These are phyloP conservation scores for Chenopodium suecicum DNA, from an alignment of 148 eudicot genomes.

Conservation along the genomic window DNA sequence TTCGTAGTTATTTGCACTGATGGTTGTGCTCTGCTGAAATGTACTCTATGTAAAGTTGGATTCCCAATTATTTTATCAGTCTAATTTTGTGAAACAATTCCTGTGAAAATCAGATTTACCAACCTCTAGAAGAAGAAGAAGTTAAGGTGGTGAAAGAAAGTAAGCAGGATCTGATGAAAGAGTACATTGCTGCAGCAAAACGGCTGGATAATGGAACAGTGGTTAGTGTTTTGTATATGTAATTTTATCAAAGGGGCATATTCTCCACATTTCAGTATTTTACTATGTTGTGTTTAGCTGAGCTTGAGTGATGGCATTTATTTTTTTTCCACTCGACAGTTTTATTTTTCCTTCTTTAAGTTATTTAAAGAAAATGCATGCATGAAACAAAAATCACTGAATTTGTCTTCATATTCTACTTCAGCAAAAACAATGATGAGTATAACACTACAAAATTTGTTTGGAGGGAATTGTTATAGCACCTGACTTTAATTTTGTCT, in stretches of 20 bases:
- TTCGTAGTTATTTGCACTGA: background rate
- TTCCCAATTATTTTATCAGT: conserved; percentile 1
- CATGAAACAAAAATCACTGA: too few species aligned
- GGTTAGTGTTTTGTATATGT: conserved; percentile 39
- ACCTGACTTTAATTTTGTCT: background rate
- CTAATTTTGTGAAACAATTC: too few species aligned
- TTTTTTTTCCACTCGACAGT: background rate
- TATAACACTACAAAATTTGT: conserved; percentile 3
- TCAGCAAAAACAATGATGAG: too few species aligned
- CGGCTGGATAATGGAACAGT: conserved; percentile 55
- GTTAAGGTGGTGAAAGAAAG: conserved; percentile 68
- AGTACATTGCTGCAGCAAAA: conserved; percentile 63
- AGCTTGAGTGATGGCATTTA: background rate
- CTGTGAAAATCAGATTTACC: conserved; percentile 53
- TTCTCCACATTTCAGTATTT: too few species aligned
- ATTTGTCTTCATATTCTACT: too few species aligned
- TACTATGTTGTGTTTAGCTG: background rate
- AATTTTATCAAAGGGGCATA: too few species aligned
- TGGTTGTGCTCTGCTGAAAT: background rate
- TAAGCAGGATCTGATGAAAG: conserved; percentile 54
- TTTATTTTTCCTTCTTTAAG: too few species aligned
- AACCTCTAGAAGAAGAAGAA: conserved; percentile 70
- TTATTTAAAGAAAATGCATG: too few species aligned
- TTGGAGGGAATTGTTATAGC: conserved; percentile 12
- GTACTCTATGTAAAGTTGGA: background rate